Evolutionary conservation across 176 grass and related monocot genomes (phyloP), one percentile per base, ranked within the genome.

Genomic region (Themeda triandra): DNA sequence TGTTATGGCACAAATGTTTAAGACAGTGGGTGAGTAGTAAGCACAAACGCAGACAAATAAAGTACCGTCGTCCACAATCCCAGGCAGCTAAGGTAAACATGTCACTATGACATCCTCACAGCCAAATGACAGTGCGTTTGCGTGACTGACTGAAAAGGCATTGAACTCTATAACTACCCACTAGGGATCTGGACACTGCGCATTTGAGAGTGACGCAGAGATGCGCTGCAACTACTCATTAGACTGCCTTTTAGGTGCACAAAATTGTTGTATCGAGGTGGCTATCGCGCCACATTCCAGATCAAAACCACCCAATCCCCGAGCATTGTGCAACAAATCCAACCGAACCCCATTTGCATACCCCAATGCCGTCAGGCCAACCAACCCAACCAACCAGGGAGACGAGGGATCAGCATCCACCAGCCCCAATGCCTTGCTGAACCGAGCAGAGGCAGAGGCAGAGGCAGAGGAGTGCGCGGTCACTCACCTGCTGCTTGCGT

Each of bases 401-500:
- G 23, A 30, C 4, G 6, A 23, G 44, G 46, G 56, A 85, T 78
- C 66, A 83, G 66, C 60, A 79, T 62, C 48, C 29, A 29, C 25
- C 69, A 66, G 21, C 5, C 30, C 35, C 63, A 80, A 89, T 14
- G 76, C 10, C 13, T 31, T 21, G 25, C 42, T 31, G 0, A 31
- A 10, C 15, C 6, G 6, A 17, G 49, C 28, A 8, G 49, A 54
- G 59, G 37, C 37, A 41, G 39, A 39, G 36, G 36, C 7, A 44
- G 41, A 44, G 41, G 41, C 44, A 77, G 39, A 77, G 49, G 7
- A 40, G 31, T 19, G 29, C 10, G 65, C 25, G 7, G 7, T 5
- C 6, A 1, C 58, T 64, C 65, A 94, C 95, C 95, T 98, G 95
- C 73, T 92, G 90, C 76, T 91, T 88, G 21, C 95, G 82, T 2